Evolutionary conservation across 1,139 yeast genomes (phyloP).

Genomic region (Yamadazyma kanchanaburiensis): DNA sequence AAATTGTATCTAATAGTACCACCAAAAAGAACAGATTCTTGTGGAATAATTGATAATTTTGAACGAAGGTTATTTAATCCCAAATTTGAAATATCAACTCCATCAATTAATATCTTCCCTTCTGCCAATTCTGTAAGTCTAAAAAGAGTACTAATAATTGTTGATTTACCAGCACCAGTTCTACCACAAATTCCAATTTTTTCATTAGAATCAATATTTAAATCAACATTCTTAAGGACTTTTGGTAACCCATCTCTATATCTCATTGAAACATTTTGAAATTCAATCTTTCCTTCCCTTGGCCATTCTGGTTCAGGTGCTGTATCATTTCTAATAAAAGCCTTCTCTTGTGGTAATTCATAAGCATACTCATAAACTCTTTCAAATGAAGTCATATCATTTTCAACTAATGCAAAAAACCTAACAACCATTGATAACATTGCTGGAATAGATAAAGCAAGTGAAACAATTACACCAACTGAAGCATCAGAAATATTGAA

Average conservation of each 20-base stretch:
- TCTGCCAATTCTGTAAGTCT: conserved; percentile 52
- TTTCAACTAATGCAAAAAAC: conserved; percentile 67
- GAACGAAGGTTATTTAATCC: conserved; percentile 32
- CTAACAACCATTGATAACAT: conserved; percentile 46
- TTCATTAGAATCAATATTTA: conserved; percentile 51
- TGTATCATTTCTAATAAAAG: conserved; percentile 45
- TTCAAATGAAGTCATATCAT: conserved; percentile 82
- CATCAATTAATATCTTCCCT: conserved; percentile 59
- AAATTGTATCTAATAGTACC: conserved; percentile 40
- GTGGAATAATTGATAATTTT: conserved; percentile 41
- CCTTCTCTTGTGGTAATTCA: conserved; percentile 35
- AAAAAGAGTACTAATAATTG: conserved; percentile 64
- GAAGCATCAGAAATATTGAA: conserved; percentile 63
- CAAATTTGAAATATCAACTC: conserved; percentile 47
- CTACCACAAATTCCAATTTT: conserved; percentile 77
- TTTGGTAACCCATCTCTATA: conserved; percentile 76
- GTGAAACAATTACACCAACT: conserved; percentile 68
- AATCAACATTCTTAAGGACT: conserved; percentile 56
- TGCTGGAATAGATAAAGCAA: conserved; percentile 49
- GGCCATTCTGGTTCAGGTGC: conserved; percentile 53
- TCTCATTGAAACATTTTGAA: conserved; percentile 56
- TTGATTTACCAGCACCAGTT: conserved; percentile 78
- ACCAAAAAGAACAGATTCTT: conserved; percentile 41
- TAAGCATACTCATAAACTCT: conserved; percentile 68
- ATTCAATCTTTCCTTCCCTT: conserved; percentile 47